Evolutionary conservation across 768 basidiomycete genomes (phyloP).

Genomic region (Wakefieldia striispora): DNA sequence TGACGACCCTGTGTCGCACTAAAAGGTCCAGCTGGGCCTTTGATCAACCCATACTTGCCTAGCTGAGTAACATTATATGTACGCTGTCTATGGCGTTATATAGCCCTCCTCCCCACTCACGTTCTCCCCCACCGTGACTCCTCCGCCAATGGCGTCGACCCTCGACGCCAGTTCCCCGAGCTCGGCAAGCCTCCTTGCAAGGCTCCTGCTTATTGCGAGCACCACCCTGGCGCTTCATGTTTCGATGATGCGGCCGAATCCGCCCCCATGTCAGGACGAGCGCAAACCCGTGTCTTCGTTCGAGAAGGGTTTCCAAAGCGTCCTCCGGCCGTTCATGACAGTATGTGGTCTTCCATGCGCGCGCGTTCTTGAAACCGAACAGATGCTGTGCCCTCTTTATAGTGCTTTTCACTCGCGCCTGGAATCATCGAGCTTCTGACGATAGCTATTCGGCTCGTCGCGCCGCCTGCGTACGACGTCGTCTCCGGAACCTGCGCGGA

Average conservation of each 20-base stretch:
- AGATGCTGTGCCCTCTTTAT: not conserved
- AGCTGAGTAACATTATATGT: too few relatives aligned
- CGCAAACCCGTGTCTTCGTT: not conserved
- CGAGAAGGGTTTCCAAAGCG: not conserved
- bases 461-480: not conserved
- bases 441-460: not conserved
- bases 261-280: not conserved
- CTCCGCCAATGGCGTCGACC: not conserved
- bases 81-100: too few relatives aligned
- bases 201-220: not conserved
- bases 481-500: slow-evolving; percentile 3
- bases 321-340: not conserved
- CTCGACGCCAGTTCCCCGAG: not conserved
- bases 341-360: not conserved
- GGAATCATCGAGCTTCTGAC: not conserved
- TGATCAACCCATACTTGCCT: too few relatives aligned
- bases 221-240: slow-evolving; percentile 6
- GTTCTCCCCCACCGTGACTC: not conserved
- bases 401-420: slow-evolving; percentile 4
- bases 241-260: slow-evolving; percentile 6
- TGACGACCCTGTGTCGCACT: too few relatives aligned
- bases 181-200: not conserved
- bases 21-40: too few relatives aligned
- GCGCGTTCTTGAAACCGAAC: too few relatives aligned
- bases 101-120: too few relatives aligned